Evolutionary conservation across 331 rosid species (phyloP), one percentile per base, ranked within the genome.

Genomic region (Prunus yedoensis): DNA sequence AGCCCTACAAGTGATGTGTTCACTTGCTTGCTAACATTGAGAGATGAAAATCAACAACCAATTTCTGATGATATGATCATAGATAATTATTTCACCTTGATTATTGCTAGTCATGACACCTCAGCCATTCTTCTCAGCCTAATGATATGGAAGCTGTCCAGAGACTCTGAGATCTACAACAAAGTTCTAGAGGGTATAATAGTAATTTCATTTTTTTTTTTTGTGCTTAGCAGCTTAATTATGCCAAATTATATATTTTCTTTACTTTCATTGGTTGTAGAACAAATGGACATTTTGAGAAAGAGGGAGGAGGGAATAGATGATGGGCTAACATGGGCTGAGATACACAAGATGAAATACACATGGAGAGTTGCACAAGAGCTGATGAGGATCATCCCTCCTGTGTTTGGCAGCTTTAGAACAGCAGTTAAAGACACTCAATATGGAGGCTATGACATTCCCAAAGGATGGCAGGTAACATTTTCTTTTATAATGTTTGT

Each of bases 321-420:
- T 66, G 74, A 77, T 9, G 71, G 73, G n/a, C 64, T 83, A 79
- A 88, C 86, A 71, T 85, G 91, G 89, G 78, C 9, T 11, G 89
- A 88, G 46, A 74, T 82, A 74, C 85, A 83, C 76, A 76, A 83
- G 66, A 88, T 88, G 86, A 88, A 85, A 71, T 83, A 83, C 70
- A 85, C 91, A 57, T 83, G 86, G 86, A 75, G 83, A 77, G 86
- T 88, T 71, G 85, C 89, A 32, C 82, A 78, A 21, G 91, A 85
- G 73, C 18, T 85, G 81, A 83, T 83, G 86, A 83, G 86, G 69
- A 62, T 83, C 76, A 73, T 83, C 60, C 87, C 89, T 62, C 86
- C 82, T 71, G 80, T 82, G 53, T 82, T 87, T 75, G 88, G 88
- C 3, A 60, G 66, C 38, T 87, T 85, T 56, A 78, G 89, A 30